phyloP scores from a whole-genome alignment of 352 stramenopile species.

The Phytopythium mirpurense region DNA sequence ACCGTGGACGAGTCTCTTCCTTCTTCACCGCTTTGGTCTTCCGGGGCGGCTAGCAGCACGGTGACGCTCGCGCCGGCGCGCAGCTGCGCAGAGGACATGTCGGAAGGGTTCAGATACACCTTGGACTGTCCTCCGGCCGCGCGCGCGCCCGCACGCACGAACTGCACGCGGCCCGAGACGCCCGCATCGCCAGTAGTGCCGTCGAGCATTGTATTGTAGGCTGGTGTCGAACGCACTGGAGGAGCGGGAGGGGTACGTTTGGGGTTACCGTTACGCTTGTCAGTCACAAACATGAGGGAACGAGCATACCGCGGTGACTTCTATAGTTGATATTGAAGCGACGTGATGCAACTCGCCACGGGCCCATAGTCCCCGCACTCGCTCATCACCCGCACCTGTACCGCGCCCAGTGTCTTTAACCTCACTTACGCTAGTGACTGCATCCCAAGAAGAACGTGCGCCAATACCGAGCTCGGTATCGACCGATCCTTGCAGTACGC shows the following conservation, averaged over 20 bases:
- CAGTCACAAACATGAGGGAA: too few species aligned
- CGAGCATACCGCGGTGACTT: neutral
- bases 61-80: slow-evolving; percentile 34
- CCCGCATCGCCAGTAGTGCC: neutral
- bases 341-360: neutral
- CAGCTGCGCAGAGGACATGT: slow-evolving; percentile 38
- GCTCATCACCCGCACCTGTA: too few species aligned
- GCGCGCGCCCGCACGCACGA: slow-evolving; percentile 49
- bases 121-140: slow-evolving; percentile 56
- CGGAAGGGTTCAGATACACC: slow-evolving; percentile 55
- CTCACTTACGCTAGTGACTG: too few species aligned
- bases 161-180: slow-evolving; percentile 44
- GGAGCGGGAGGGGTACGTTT: too few species aligned
- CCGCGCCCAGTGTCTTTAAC: too few species aligned
- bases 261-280: too few species aligned
- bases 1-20: neutral
- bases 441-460: too few species aligned
- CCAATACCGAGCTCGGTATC: too few species aligned
- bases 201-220: too few species aligned
- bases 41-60: slow-evolving; percentile 13
- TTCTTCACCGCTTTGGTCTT: neutral
- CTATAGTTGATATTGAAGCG: slow-evolving; percentile 1
- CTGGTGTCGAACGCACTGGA: neutral
- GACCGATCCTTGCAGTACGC: too few species aligned
- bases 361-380: too few species aligned